Evolutionary conservation across 208 protist genomes (phyloP).

Genomic region (Trypanosoma boissoni): DNA sequence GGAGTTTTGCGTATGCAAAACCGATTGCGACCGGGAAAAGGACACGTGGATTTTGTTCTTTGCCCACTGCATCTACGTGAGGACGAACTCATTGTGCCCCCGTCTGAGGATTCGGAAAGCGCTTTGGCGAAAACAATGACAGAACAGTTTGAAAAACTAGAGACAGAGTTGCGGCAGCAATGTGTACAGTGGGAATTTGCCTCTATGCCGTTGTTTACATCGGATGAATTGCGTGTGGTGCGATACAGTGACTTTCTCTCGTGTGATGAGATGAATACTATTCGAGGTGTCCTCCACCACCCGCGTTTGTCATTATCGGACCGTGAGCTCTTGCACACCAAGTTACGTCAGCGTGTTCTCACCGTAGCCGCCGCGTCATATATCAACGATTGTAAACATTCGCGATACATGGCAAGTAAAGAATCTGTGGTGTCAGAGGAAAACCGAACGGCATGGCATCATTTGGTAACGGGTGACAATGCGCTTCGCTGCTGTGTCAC

Average conservation of each 20-base stretch:
- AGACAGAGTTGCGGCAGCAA: conserved; percentile 36
- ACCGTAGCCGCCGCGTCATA: conserved; percentile 26
- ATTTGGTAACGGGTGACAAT: conserved; percentile 62
- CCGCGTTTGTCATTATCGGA: conserved; percentile 41
- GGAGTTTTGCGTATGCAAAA: conserved; percentile 44
- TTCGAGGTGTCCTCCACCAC: conserved; percentile 46
- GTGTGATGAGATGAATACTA: conserved; percentile 17
- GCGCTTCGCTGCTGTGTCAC: conserved; percentile 39
- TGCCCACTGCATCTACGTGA: conserved; percentile 73
- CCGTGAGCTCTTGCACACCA: conserved; percentile 51
- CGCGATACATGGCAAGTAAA: neutral
- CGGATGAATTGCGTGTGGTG: conserved; percentile 42
- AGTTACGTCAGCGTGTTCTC: conserved; percentile 44
- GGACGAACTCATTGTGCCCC: conserved; percentile 51
- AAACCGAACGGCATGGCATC: conserved; percentile 21
- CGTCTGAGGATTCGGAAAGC: conserved; percentile 4
- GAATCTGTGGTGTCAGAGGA: neutral
- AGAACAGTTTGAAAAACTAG: conserved; percentile 43
- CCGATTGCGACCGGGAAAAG: conserved; percentile 16
- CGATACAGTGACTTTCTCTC: conserved; percentile 58
- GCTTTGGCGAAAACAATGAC: conserved; percentile 22
- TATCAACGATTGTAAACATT: conserved; percentile 20
- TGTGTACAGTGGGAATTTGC: conserved; percentile 27
- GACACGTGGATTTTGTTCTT: conserved; percentile 28
- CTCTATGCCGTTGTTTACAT: conserved; percentile 33